Percentiles rank a stretch among this genome's conserved stretches.
These are phyloP conservation scores for Pueraria montana DNA, from an alignment of 306 rosid genomes.

Conservation along the genomic window DNA sequence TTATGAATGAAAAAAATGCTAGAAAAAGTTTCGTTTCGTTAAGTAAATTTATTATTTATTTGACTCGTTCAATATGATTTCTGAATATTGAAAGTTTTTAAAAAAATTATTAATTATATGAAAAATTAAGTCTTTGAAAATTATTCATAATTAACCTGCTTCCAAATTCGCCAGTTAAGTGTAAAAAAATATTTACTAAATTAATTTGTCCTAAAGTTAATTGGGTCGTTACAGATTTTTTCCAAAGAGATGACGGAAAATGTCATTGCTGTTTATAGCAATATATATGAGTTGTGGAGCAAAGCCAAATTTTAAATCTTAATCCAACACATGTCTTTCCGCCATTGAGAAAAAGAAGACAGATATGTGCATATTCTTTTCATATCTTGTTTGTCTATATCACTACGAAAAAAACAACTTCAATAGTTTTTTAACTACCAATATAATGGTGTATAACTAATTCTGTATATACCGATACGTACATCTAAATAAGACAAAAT, in stretches of 20 bases:
- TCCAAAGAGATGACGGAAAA: neutral
- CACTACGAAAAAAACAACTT: constrained; percentile 10
- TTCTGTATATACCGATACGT: too few species aligned
- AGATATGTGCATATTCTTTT: constrained; percentile 4
- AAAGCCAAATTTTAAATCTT: constrained; percentile 35
- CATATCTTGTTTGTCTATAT: constrained; percentile 10
- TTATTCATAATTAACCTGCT: neutral
- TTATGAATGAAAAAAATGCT: neutral
- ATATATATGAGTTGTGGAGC: constrained; percentile 34
- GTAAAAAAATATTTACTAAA: neutral
- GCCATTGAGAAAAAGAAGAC: neutral
- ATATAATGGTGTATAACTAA: neutral
- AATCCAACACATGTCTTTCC: constrained; percentile 25
- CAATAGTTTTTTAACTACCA: neutral
- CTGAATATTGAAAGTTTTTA: neutral
- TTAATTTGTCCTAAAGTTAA: neutral
- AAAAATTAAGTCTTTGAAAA: neutral
- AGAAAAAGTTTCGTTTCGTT: neutral
- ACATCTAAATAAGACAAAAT: too few species aligned
- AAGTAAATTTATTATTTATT: neutral
- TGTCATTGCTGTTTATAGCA: neutral
- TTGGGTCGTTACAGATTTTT: neutral
- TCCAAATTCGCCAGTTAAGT: neutral
- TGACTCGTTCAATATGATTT: neutral
- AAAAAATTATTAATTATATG: neutral